Evolutionary conservation across 495 filamentous ascomycete species (phyloP), one percentile per base, ranked within the genome.

Genomic region (Bombardia bombarda): DNA sequence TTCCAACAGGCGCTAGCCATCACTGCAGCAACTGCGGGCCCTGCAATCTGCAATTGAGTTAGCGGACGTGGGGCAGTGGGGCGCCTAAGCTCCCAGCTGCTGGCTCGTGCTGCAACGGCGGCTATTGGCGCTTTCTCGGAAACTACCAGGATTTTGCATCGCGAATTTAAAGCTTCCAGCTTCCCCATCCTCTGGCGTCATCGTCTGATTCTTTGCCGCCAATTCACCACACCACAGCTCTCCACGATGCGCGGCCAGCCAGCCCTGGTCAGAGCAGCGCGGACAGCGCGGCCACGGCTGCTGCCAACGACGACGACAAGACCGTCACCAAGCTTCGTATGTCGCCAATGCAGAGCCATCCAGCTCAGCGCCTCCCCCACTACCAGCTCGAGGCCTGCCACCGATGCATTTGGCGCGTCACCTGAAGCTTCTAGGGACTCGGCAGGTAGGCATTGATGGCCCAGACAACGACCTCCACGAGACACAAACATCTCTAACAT

Each of bases 301-400:
- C n/a, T n/a, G n/a, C n/a, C n/a, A 30, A n/a, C 45, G 5, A 23
- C 41, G 17, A 14, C 20, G 7, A 25, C 38, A 7, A 19, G 42
- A 32, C 24, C 41, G 12, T 42, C 36, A 20, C 49, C 45, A 14
- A 34, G 33, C 35, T 66, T 63, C 40, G 55, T 71, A 7, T 73
- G 69, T 52, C 50, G 55, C 26, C 69, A 71, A 60, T 73, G 70
- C 58, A 54, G 73, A 48, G 57, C 65, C 32, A 72, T 78, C 40
- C 74, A 77, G 37, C 70, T 78, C 60, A 73, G 67, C 54, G 63
- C 73, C 40, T 59, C 66, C 38, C 69, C 74, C 32, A 68, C 70
- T 21, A 72, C 67, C 32, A 65, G 70, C 35, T 65, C 71, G n/a
- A 64, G 72, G 12, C 57, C 61, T 22, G 51, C 56, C 24, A 55